Percentiles rank a stretch among this genome's conserved stretches.
These are phyloP conservation scores for Flaveria trinervia DNA, from an alignment of 129 eudicot genomes.

Conservation along the genomic window DNA sequence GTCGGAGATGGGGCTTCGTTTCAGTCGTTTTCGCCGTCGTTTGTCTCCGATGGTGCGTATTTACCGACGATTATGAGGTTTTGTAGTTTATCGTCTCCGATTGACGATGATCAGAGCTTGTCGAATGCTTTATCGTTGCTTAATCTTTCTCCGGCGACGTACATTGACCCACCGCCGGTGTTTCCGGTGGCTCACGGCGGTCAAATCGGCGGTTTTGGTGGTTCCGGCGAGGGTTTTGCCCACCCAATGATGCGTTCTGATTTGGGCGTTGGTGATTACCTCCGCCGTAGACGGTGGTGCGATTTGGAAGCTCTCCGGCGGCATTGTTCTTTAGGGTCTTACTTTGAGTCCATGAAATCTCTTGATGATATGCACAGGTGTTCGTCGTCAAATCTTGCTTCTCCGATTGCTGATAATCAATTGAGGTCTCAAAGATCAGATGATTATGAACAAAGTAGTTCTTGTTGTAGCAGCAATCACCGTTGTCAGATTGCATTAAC, in stretches of 20 bases:
- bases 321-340: conserved; percentile 23
- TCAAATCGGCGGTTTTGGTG: conserved; percentile 27
- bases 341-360: conserved; percentile 5
- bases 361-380: too few relatives aligned
- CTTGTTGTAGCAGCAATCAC: not conserved
- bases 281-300: not conserved
- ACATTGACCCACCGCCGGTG: not conserved
- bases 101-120: conserved; percentile 32
- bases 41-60: conserved; percentile 2
- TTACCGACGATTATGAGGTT: not conserved
- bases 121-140: conserved; percentile 27
- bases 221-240: conserved; percentile 17
- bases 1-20: conserved; percentile 12
- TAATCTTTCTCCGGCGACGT: conserved; percentile 27
- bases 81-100: not conserved
- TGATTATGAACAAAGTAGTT: conserved; percentile 4
- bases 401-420: not conserved
- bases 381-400: conserved; percentile 10
- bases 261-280: conserved; percentile 10
- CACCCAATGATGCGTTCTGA: conserved; percentile 15
- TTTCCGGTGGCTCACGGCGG: not conserved
- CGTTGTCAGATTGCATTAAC: not conserved
- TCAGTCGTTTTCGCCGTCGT: conserved; percentile 11
- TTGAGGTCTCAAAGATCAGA: conserved; percentile 6
- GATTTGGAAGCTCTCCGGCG: not conserved